These are phyloP conservation scores for Lichtheimia hyalospora DNA, from an alignment of 371 early-diverging fungal species.

Conservation along the genomic window DNA sequence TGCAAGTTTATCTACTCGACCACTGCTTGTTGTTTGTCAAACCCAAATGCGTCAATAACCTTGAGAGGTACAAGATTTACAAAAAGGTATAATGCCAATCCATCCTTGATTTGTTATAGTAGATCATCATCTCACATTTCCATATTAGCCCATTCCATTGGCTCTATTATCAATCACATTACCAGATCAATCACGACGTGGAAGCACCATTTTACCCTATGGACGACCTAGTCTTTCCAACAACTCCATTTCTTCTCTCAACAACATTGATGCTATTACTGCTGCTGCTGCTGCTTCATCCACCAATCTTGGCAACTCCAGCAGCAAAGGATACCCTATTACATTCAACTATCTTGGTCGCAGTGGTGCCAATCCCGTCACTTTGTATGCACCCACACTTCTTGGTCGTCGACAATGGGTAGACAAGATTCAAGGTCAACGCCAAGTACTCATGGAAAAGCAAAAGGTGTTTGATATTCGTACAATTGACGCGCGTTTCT, in stretches of 20 bases:
- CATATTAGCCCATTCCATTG: conserved; percentile 71
- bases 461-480: conserved; percentile 62
- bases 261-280: conserved; percentile 13
- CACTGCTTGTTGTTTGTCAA: conserved; percentile 82
- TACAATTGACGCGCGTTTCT: conserved; percentile 21
- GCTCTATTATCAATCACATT: conserved; percentile 65
- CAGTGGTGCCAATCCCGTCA: conserved; percentile 57
- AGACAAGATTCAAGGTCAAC: conserved; percentile 76
- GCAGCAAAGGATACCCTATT: conserved; percentile 55
- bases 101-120: conserved; percentile 7
- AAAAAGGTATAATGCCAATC: conserved; percentile 37
- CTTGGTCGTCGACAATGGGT: conserved; percentile 82
- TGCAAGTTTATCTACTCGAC: conserved; percentile 84
- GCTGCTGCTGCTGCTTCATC: conserved; percentile 4
- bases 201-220: conserved; percentile 34
- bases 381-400: conserved; percentile 69
- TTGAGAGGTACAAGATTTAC: conserved; percentile 42
- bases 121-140: background rate
- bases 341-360: conserved; percentile 77
- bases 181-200: conserved; percentile 50
- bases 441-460: conserved; percentile 53
- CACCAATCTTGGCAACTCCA: background rate
- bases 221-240: conserved; percentile 26
- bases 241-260: conserved; percentile 14
- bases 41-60: conserved; percentile 35